Evolutionary conservation across 169 alveolate genomes (phyloP), one percentile per base, ranked within the genome.

Genomic region (Cryptosporidium andersoni): DNA sequence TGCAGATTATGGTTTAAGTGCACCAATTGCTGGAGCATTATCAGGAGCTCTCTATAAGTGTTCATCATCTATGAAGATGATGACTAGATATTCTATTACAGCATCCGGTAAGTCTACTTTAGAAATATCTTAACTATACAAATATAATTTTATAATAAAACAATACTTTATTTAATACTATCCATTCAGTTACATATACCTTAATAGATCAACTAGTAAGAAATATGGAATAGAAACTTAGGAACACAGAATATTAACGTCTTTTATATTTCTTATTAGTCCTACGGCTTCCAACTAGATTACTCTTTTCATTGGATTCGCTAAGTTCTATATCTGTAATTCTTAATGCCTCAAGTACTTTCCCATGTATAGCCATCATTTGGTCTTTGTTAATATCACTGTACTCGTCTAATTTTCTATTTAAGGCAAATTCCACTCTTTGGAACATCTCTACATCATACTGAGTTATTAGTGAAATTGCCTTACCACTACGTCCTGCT

Each of bases 401-500:
- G 64, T 74, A 74, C 48, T 74, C 85, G n/a, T 93, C 96, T 66
- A 96, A 90, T 80, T 95, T 94, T 90, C 91, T 94, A 52, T 91
- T 95, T 25, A 95, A 90, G 51, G 97, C 95, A 51, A 91, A 91
- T 68, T 96, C 99, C 14, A 96, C 94, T 43, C 95, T 93, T 67
- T 95, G 97, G 90, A 93, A 94, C 63, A 90, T 90, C 91, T 96
- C 98, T 14, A 95, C 95, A 90, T 95, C 98, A 90, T 95, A 95
- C 81, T 97, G 97, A 39, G 99, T 97, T n/a, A 97, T 98, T 14
- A 97, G 64, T 2, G 98, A 94, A 1, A 97, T 91, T n/a, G 99
- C 96, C 65, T 94, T 90, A 7, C 99, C 99, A 14, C 98, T 90
- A 80, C 95, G 93, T 8, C 99, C 99, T 3, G 99, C 99, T 45